Percentiles rank a stretch among this genome's conserved stretches.
Conservation (phyloP, 2,329 filamentous ascomycete species). For the Trichoderma atrobrunneum region DNA sequence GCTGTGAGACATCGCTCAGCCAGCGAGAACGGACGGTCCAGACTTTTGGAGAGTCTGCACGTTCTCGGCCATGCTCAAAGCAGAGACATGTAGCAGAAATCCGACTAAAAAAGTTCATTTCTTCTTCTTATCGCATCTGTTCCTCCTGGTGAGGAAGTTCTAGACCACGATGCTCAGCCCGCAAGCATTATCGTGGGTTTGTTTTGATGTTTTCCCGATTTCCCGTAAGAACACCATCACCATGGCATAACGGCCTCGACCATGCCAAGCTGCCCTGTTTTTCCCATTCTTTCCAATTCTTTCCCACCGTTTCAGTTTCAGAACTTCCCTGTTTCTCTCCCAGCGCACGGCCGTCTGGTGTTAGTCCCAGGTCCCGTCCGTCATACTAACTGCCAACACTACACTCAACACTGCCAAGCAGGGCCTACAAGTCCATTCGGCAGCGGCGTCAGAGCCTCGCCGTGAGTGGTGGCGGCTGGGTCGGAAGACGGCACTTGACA, state of each 20-base stretch:
- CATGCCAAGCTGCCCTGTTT: not conserved
- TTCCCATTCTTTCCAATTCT: not conserved
- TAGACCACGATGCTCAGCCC: slow-evolving; percentile 1
- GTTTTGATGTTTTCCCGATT: slow-evolving; percentile 1
- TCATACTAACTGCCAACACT: not conserved
- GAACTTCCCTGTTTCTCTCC: slow-evolving; percentile 4
- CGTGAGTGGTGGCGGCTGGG: slow-evolving; percentile 15
- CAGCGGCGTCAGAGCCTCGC: slow-evolving; percentile 14
- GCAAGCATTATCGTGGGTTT: slow-evolving; percentile 1
- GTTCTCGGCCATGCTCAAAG: slow-evolving; percentile 16
- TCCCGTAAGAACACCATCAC: not conserved
- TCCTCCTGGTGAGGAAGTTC: not conserved
- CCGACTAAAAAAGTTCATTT: not conserved
- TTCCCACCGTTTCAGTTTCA: not conserved
- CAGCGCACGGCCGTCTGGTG: not conserved
- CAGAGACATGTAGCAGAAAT: not conserved
- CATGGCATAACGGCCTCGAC: slow-evolving; percentile 1
- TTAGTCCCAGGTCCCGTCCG: slow-evolving; percentile 3
- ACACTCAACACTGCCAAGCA: not conserved
- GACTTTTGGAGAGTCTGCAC: not conserved
- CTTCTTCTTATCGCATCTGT: not conserved
- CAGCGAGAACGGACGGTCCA: slow-evolving; percentile 8
- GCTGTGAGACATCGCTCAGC: slow-evolving; percentile 11
- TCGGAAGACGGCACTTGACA: slow-evolving; percentile 17
- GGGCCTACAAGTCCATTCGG: not conserved